Evolutionary conservation across 192 early-diverging fungal genomes (phyloP), one percentile per base, ranked within the genome.

Genomic region (Geosiphon pyriformis): DNA sequence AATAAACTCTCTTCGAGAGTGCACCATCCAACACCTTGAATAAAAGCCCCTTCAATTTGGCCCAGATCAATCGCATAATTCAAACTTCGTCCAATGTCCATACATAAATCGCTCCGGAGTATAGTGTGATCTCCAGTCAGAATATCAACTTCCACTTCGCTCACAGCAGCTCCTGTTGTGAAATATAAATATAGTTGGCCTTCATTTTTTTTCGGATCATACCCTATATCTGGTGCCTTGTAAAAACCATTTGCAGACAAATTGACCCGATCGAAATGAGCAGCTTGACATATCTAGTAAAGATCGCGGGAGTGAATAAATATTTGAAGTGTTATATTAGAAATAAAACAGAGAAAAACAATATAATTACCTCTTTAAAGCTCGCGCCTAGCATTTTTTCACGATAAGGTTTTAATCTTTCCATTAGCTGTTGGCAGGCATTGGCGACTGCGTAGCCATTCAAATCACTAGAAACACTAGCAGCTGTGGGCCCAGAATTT

Each of bases 1-100:
- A 87, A 81, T 32, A 94, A 73, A 48, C 86, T 87, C 71, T 94
- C 91, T 61, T 94, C 93, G 8, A 88, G 80, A 1, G 93, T 93
- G 11, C 78, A 82, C 92, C 90, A 92, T 10, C 93, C 93, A 73
- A 86, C 79, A 33, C 91, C 92, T 69, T 92, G 91, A 4, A 85
- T 73, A 73, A 92, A 94, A 6, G 90, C 92, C 18, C 92, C 92
- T 65, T 94, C 92, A 69, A 94, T 94, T 72, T 94, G 90, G 6
- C 93, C 93, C 57, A 93, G 80, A 73, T 94, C 93, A 48, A 94
- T 83, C 15, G 91, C 88, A 27, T 90, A 90, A 72, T 94, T 94
- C 46, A 94, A 83, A 29, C 86, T 87, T 51, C 80, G 78, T 55
- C 92, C 93, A 61, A 94, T 83, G 66, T 94, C 93, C 91, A 94